Evolutionary conservation across 352 stramenopile species (phyloP).

Genomic region (Globisporangium barbulae): DNA sequence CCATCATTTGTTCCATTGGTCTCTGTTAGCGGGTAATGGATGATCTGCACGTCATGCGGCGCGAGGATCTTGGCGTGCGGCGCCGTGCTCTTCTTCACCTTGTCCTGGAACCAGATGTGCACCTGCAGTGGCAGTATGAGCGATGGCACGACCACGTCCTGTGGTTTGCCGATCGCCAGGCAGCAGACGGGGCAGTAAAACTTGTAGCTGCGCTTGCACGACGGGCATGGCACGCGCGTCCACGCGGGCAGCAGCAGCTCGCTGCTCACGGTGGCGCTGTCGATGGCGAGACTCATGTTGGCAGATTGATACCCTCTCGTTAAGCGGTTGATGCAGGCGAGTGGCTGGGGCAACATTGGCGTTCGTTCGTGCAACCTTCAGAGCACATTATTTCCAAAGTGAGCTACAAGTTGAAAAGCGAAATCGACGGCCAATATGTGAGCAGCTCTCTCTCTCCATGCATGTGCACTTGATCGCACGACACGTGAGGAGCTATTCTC

Average conservation of each 20-base stretch:
- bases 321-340: neutral
- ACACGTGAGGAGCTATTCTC: neutral
- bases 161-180: conserved; percentile 53
- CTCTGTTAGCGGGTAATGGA: conserved; percentile 45
- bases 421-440: neutral
- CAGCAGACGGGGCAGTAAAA: conserved; percentile 84
- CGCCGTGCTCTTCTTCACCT: conserved; percentile 87
- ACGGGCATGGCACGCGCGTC: conserved; percentile 52
- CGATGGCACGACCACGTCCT: conserved; percentile 42
- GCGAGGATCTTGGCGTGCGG: conserved; percentile 83
- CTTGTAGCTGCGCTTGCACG: conserved; percentile 81
- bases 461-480: neutral
- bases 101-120: conserved; percentile 87
- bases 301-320: neutral
- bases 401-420: neutral
- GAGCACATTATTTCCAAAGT: neutral
- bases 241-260: conserved; percentile 27
- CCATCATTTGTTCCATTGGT: conserved; percentile 1
- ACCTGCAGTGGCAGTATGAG: conserved; percentile 71
- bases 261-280: conserved; percentile 3
- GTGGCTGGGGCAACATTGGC: neutral
- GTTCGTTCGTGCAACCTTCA: conserved; percentile 1
- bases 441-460: neutral
- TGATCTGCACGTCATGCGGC: conserved; percentile 65
- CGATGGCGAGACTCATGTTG: neutral